Evolutionary conservation across 306 rosid species (phyloP).

Genomic region (Castanea crenata): DNA sequence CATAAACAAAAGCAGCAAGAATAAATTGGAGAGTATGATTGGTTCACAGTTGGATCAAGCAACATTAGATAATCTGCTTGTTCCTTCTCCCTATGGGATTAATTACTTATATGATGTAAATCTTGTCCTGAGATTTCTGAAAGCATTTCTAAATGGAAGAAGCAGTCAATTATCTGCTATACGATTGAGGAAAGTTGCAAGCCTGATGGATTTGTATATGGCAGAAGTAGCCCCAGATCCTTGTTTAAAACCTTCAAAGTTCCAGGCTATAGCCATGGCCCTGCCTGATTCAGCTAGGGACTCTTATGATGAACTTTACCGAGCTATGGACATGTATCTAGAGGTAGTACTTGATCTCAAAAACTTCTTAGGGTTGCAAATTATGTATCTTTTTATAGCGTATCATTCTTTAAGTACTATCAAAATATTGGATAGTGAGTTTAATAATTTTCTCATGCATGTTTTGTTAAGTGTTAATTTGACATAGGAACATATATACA

Average conservation of each 20-base stretch:
- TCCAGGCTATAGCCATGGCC: conserved; percentile 59
- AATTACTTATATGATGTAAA: conserved; percentile 73
- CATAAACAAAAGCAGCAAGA: conserved; percentile 53
- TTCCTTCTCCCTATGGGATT: conserved; percentile 75
- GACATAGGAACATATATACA: not conserved
- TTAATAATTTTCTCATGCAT: conserved; percentile 4
- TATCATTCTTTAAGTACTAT: not conserved
- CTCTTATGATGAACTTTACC: conserved; percentile 78
- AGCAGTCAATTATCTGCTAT: conserved; percentile 25
- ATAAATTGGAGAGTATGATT: conserved; percentile 81
- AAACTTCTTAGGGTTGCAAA: not conserved
- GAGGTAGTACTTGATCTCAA: conserved; percentile 52
- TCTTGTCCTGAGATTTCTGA: conserved; percentile 75
- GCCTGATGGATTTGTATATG: conserved; percentile 70
- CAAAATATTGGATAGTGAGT: conserved; percentile 5
- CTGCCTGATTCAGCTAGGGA: conserved; percentile 81
- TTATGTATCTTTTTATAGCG: not conserved
- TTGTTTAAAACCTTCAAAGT: conserved; percentile 69
- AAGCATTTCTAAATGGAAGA: conserved; percentile 51
- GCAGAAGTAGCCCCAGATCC: conserved; percentile 99
- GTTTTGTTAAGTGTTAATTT: not conserved
- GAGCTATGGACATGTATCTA: conserved; percentile 77
- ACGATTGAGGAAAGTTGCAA: conserved; percentile 57
- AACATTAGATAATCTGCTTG: conserved; percentile 78
- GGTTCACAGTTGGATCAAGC: conserved; percentile 82